These are phyloP conservation scores for Carex arenaria DNA, from an alignment of 202 grass and related monocot species.

Conservation along the genomic window DNA sequence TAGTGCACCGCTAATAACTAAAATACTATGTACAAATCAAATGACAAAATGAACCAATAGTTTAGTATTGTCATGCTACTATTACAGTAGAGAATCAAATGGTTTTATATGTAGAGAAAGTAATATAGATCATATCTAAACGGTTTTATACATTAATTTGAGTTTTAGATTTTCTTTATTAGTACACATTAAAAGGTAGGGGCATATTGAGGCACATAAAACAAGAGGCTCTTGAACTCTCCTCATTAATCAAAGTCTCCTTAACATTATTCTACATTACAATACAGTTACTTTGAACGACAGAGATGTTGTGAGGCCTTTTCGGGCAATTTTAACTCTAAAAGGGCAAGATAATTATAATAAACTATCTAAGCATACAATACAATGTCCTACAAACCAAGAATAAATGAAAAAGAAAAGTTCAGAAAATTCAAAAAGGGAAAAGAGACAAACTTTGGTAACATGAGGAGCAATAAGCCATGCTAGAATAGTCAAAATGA, in stretches of 20 bases:
- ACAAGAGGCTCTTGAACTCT: background rate
- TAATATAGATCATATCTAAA: background rate
- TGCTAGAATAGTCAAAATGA: constrained; percentile 53
- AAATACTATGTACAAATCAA: background rate
- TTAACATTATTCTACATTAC: background rate
- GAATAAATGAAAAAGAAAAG: background rate
- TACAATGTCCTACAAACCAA: background rate
- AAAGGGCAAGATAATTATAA: background rate
- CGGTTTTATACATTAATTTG: background rate
- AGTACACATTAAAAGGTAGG: background rate
- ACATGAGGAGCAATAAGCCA: constrained; percentile 80
- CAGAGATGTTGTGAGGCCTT: background rate
- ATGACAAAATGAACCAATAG: background rate
- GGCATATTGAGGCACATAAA: background rate
- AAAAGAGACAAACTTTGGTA: constrained; percentile 52
- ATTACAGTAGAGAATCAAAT: background rate
- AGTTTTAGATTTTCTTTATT: background rate
- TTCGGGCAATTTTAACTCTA: background rate
- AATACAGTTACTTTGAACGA: background rate
- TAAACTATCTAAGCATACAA: background rate
- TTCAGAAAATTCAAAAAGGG: background rate
- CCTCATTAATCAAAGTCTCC: background rate
- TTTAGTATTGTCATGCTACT: background rate
- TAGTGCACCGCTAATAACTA: background rate
- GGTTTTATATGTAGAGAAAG: background rate